These are phyloP conservation scores for Jacaranda mimosifolia DNA, from an alignment of 257 asterid species.

Conservation along the genomic window DNA sequence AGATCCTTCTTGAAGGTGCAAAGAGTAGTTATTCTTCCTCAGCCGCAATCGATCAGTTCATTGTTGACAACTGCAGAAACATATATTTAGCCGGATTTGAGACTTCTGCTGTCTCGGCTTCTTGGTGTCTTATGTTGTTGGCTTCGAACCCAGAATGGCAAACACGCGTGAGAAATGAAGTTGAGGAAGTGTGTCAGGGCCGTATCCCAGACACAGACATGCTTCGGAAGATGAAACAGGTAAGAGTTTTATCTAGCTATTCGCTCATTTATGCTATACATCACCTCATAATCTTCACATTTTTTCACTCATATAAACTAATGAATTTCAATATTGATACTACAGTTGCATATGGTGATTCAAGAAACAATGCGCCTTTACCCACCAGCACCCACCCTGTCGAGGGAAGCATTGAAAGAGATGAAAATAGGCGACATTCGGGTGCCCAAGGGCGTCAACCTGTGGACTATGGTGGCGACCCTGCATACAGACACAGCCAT, in stretches of 20 bases:
- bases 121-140: slow-evolving; percentile 61
- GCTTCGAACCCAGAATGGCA: slow-evolving; percentile 65
- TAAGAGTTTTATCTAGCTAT: no score
- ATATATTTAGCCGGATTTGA: slow-evolving; percentile 54
- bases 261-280: no score
- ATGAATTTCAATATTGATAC: no score
- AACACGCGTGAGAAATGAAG: slow-evolving; percentile 44
- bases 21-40: slow-evolving; percentile 29
- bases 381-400: slow-evolving; percentile 46
- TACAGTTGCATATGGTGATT: no score
- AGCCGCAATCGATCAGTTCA: slow-evolving; percentile 44
- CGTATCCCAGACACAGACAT: slow-evolving; percentile 45
- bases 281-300: no score
- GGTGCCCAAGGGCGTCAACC: slow-evolving; percentile 53
- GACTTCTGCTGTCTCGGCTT: no score
- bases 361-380: slow-evolving; percentile 59
- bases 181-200: slow-evolving; percentile 44
- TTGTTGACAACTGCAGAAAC: slow-evolving; percentile 62
- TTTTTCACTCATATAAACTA: no score
- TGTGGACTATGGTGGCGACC: slow-evolving; percentile 51
- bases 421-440: slow-evolving; percentile 40
- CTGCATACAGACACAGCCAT: slow-evolving; percentile 49
- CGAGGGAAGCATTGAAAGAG: slow-evolving; percentile 54
- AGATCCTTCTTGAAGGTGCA: slow-evolving; percentile 49
- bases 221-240: slow-evolving; percentile 62